Evolutionary conservation across 2,329 filamentous ascomycete genomes (phyloP).

Genomic region (Paecilomyces variotii): DNA sequence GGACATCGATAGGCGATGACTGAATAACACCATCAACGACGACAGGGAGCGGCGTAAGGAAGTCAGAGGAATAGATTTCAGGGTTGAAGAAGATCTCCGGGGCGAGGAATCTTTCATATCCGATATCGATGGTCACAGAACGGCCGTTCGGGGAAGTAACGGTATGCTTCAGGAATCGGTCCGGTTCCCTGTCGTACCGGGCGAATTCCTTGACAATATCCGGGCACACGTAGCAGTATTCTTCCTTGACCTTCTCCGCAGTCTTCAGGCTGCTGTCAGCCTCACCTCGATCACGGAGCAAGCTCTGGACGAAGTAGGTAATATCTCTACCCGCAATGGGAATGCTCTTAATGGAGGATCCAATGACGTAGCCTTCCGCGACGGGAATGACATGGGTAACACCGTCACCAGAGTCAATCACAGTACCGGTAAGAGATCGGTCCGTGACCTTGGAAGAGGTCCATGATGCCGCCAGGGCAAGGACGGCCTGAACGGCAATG

Average conservation of each 20-base stretch:
- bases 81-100: slow-evolving; percentile 99
- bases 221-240: slow-evolving; percentile 96
- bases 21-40: slow-evolving; percentile 97
- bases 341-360: slow-evolving; percentile 97
- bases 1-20: slow-evolving; percentile 93
- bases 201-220: slow-evolving; percentile 99
- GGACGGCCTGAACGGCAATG: slow-evolving; percentile 95
- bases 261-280: slow-evolving; percentile 95
- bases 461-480: slow-evolving; percentile 95
- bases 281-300: slow-evolving; percentile 92
- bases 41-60: slow-evolving; percentile 85
- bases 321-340: slow-evolving; percentile 97
- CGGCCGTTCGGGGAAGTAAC: slow-evolving; percentile 80
- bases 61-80: slow-evolving; percentile 98
- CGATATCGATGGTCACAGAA: slow-evolving; percentile 79
- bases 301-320: slow-evolving; percentile 95
- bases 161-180: slow-evolving; percentile 82
- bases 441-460: slow-evolving; percentile 97
- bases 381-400: slow-evolving; percentile 99
- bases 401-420: slow-evolving; percentile 97
- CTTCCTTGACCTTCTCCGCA: slow-evolving; percentile 96
- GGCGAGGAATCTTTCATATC: slow-evolving; percentile 94
- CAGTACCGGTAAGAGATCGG: slow-evolving; percentile 88
- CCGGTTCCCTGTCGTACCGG: slow-evolving; percentile 86
- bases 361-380: slow-evolving; percentile 97